A percentile compares a stretch with the other conserved stretches of the same genome.
These are phyloP conservation scores for Seiridium unicorne DNA, from an alignment of 2,329 filamentous ascomycete species.

Conservation along the genomic window DNA sequence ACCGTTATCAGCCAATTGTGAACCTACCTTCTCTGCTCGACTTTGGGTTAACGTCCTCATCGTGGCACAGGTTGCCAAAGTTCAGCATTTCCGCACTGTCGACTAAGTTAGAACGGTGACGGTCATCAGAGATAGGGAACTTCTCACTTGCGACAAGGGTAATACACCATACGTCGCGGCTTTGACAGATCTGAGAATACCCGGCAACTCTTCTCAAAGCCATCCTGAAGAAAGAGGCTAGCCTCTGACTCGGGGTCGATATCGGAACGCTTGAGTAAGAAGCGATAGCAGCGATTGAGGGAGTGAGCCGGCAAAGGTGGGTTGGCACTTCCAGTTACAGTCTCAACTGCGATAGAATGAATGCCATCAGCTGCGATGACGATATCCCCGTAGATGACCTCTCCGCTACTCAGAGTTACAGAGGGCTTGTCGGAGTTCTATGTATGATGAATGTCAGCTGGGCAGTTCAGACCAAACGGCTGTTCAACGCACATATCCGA, in stretches of 20 bases:
- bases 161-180: constrained; percentile 27
- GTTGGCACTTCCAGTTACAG: constrained; percentile 24
- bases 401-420: constrained; percentile 27
- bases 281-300: constrained; percentile 34
- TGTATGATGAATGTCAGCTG: neutral
- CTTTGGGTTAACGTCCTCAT: constrained; percentile 15
- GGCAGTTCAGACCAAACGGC: neutral
- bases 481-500: constrained; percentile 17
- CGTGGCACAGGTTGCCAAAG: constrained; percentile 30
- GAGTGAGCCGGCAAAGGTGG: constrained; percentile 21
- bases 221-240: constrained; percentile 20
- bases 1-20: no score
- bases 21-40: neutral
- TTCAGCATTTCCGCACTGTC: constrained; percentile 27
- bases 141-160: constrained; percentile 25
- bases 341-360: constrained; percentile 24
- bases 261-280: constrained; percentile 27
- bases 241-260: neutral
- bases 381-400: constrained; percentile 28
- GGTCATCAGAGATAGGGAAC: constrained; percentile 17
- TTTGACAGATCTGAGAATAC: constrained; percentile 21
- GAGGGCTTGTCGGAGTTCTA: constrained; percentile 11
- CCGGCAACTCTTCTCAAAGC: constrained; percentile 26
- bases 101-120: neutral
- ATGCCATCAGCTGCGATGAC: constrained; percentile 35